These are phyloP conservation scores for Globisporangium orthogonon DNA, from an alignment of 352 stramenopile genomes.

Conservation along the genomic window DNA sequence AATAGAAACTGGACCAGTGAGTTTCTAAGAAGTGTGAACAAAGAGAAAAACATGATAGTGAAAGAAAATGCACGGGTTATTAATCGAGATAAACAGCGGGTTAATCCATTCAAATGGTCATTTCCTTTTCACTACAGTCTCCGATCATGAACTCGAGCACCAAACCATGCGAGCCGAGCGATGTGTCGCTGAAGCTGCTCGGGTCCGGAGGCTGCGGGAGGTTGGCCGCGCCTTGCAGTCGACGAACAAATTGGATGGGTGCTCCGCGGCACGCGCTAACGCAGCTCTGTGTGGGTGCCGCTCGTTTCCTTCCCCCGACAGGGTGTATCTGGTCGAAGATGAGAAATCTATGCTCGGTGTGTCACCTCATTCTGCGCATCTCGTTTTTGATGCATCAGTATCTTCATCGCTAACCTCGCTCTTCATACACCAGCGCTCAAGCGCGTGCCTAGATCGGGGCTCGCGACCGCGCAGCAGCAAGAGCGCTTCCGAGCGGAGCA, in stretches of 20 bases:
- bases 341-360: conserved; percentile 20
- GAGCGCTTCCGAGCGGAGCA: conserved; percentile 35
- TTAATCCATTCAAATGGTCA: too few relatives aligned
- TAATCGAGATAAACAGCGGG: too few relatives aligned
- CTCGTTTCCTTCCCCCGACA: conserved; percentile 6
- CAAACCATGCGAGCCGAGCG: too few relatives aligned
- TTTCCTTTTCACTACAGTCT: too few relatives aligned
- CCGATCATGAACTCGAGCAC: too few relatives aligned
- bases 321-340: conserved; percentile 37
- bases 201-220: conserved; percentile 55
- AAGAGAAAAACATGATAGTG: too few relatives aligned
- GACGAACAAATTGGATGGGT: too few relatives aligned
- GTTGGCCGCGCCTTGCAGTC: conserved; percentile 11
- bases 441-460: conserved; percentile 30
- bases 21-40: too few relatives aligned
- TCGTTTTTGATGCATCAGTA: not conserved
- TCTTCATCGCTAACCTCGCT: not conserved
- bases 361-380: not conserved
- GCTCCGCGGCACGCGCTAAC: not conserved
- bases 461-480: conserved; percentile 34
- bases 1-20: too few relatives aligned
- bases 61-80: too few relatives aligned
- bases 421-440: conserved; percentile 40
- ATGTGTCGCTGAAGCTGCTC: conserved; percentile 23
- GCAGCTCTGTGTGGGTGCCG: not conserved